Evolutionary conservation across 106 monocot species (phyloP), one percentile per base, ranked within the genome.

Genomic region (Dactylorhiza incarnata): DNA sequence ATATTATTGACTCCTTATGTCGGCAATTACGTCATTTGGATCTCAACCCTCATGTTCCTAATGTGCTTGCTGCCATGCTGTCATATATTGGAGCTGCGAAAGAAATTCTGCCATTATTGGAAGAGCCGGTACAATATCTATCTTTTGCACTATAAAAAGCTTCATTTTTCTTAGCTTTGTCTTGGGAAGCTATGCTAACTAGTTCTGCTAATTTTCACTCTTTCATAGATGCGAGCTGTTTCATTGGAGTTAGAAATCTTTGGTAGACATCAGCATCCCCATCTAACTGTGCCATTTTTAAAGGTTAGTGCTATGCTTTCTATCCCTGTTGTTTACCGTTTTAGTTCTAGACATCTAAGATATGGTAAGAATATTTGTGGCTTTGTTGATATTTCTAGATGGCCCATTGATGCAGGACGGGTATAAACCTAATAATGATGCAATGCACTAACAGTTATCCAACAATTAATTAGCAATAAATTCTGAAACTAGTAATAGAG

Each of bases 1-100:
- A 99, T 81, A 91, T 99, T 66, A 77, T 99, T 75, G 99, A 99
- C 77, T 94, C 94, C 58, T 75, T 99, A 47, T 94, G 99, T 76
- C 84, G 84, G 25, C 85, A 99, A 44, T 76, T 94, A 78, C 89
- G 94, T 6, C 94, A 99, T 83, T 84, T 99, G 82, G 94, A 94
- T 88, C 76, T 88, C 69, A 91, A 89, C 77, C 89, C 88, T 10
- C 86, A 86, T 54, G 86, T 89, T 73, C 94, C 99, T 73, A 86
- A 86, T 82, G 89, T 99, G 43, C 80, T 99, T 83, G 79, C 91
- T 91, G 89, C 99, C 54, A 91, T 99, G 80, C 82, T 99, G 52
- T 94, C 91, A 24, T 99, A 88, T 78, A 74, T 99, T 86, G 99
- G 99, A 6, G 86, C 88, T 83, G 91, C 99, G 79, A 81, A 78